Base-by-base conservation (phyloP, 1,284 basidiomycete species). In the Leccinum griseonigrum region DNA sequence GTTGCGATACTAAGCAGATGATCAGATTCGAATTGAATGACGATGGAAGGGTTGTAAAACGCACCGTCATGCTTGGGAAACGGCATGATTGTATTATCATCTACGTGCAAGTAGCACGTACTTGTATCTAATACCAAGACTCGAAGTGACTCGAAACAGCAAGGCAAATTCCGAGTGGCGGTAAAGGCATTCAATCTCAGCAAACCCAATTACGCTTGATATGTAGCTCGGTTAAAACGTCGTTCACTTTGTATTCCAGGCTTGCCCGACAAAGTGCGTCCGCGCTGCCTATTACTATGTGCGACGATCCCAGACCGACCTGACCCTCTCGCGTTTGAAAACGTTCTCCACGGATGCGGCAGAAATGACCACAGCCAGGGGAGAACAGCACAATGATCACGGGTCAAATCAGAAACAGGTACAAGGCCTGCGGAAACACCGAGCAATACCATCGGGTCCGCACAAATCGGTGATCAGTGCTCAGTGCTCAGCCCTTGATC, bases 1-100 rank as follows among this genome's bases (percentile, higher is more conserved):
- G 81, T 29, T 85, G 79, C 59, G 88, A 84, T 67, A 92, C 88
- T 92, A 59, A 11, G 28, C 3, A 48, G 54, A 60, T 52, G 29
- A 50, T 65, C 57, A 54, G 70, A 74, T 63, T 57, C 26, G n/a
- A 10, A 18, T n/a, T 4, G 22, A 43, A 54, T 18, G 9, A 31
- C 2, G 16, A 14, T 26, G 3, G 5, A 22, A n/a, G 14, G 22
- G 2, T 34, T 26, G 13, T 9, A 1, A 11, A 22, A 63, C 72
- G n/a, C 52, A 73, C 72, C 72, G 40, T 73, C 69, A 57, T 73
- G 74, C 56, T 70, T 76, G 0, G 69, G 73, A 50, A 73, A 74
- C 16, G 73, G 51, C 73, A 76, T 76, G 36, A 18, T 51, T 26
- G 50, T 51, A 1, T 22, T 18, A 22, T 46, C 0, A 22, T 13